Conservation (phyloP, 306 rosid species). For the Vicia villosa region DNA sequence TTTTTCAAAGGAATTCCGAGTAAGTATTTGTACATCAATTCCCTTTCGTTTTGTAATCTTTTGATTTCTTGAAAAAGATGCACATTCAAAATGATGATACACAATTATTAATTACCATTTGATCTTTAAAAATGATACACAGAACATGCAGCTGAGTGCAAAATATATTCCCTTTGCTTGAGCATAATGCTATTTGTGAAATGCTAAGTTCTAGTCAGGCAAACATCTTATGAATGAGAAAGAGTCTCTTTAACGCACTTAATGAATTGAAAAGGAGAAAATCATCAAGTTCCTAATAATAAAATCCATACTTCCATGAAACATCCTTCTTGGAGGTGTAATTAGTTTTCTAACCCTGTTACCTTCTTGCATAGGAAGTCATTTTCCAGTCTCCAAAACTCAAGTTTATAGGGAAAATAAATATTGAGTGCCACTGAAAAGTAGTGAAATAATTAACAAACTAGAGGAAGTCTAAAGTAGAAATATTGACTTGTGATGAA, state of each 20-base stretch:
- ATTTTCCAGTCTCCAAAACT: background rate
- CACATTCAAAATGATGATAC: slow-evolving; percentile 18
- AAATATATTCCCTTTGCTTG: slow-evolving; percentile 18
- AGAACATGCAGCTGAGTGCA: slow-evolving; percentile 20
- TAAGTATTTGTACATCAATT: slow-evolving; percentile 43
- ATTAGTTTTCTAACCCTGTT: background rate
- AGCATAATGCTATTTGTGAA: background rate
- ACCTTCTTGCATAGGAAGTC: slow-evolving; percentile 19
- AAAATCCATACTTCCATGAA: slow-evolving; percentile 5
- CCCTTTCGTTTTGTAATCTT: background rate
- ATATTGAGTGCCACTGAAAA: background rate
- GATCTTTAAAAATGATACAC: slow-evolving; percentile 29
- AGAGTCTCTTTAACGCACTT: slow-evolving; percentile 9
- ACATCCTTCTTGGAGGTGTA: slow-evolving; percentile 37
- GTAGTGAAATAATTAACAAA: slow-evolving; percentile 25
- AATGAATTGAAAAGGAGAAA: slow-evolving; percentile 6
- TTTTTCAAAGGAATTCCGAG: slow-evolving; percentile 85
- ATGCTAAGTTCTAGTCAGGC: slow-evolving; percentile 7
- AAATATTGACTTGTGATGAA: slow-evolving; percentile 11
- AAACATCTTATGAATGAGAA: background rate
- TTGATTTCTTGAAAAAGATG: slow-evolving; percentile 26
- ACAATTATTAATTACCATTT: slow-evolving; percentile 13
- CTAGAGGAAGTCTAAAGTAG: slow-evolving; percentile 2
- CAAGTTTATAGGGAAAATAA: slow-evolving; percentile 5
- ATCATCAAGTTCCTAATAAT: slow-evolving; percentile 10